phyloP scores from a whole-genome alignment of 1,139 yeast species.

The Debaryomycetaceae sp. region DNA sequence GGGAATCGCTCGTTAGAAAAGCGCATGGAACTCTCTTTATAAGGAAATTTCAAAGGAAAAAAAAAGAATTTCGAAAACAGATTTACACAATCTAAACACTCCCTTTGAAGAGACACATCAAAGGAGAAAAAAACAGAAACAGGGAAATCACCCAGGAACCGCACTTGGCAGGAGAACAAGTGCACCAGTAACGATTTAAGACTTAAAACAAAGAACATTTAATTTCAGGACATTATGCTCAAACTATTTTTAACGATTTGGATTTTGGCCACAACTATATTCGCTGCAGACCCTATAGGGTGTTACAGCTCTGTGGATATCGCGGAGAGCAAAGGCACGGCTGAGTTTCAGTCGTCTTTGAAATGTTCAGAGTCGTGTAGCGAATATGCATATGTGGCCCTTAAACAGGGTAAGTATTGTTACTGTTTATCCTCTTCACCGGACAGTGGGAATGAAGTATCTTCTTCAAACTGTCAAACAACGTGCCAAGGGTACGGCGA shows the following conservation, averaged over 20 bases:
- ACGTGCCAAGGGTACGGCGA: slow-evolving; percentile 51
- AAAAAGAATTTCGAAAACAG: no score
- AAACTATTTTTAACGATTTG: neutral
- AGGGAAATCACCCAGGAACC: no score
- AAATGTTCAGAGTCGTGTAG: slow-evolving; percentile 49
- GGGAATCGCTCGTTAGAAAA: no score
- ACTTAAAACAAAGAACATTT: neutral
- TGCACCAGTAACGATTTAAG: neutral
- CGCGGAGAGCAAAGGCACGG: slow-evolving; percentile 33
- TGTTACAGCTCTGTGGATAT: slow-evolving; percentile 30
- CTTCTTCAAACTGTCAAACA: slow-evolving; percentile 33
- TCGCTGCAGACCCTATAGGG: slow-evolving; percentile 20
- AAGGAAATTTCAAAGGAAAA: no score
- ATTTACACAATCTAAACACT: neutral
- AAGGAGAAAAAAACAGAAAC: no score
- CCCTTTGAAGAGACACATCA: neutral
- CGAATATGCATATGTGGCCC: slow-evolving; percentile 54
- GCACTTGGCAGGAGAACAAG: no score
- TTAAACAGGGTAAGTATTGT: slow-evolving; percentile 56
- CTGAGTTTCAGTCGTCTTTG: slow-evolving; percentile 48
- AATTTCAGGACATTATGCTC: neutral
- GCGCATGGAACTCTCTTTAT: no score
- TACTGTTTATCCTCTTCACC: slow-evolving; percentile 64
- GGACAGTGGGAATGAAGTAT: slow-evolving; percentile 18
- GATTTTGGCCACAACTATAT: slow-evolving; percentile 2